A percentile compares a stretch with the other conserved stretches of the same genome.
Conservation (phyloP, 257 asterid genomes). For the Solanum chilense region DNA sequence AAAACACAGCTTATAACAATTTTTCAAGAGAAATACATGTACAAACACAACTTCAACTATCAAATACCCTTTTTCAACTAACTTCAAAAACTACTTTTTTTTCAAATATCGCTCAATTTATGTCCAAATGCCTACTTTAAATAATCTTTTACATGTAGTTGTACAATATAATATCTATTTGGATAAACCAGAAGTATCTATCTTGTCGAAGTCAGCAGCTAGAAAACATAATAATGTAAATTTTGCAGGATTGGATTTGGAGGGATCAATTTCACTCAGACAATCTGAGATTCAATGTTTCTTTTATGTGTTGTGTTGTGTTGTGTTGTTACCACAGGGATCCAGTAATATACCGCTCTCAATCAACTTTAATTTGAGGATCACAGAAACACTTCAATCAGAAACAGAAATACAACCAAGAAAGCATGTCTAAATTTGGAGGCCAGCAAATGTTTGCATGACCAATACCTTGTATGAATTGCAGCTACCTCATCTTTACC, state of each 20-base stretch:
- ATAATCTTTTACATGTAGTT: background rate
- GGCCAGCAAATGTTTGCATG: background rate
- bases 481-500: conserved; percentile 96
- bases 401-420: background rate
- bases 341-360: background rate
- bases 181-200: background rate
- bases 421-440: background rate
- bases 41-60: background rate
- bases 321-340: background rate
- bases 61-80: background rate
- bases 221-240: background rate
- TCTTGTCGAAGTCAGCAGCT: background rate
- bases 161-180: background rate
- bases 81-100: background rate
- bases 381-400: background rate
- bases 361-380: background rate
- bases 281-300: background rate
- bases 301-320: background rate
- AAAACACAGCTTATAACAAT: background rate
- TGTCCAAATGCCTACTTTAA: background rate
- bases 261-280: background rate
- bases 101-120: background rate
- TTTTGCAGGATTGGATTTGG: background rate
- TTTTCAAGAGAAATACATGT: background rate
- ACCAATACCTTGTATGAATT: conserved; percentile 75